These are phyloP conservation scores for Sarocladium oryzae DNA, from an alignment of 2,329 filamentous ascomycete genomes.

Conservation along the genomic window DNA sequence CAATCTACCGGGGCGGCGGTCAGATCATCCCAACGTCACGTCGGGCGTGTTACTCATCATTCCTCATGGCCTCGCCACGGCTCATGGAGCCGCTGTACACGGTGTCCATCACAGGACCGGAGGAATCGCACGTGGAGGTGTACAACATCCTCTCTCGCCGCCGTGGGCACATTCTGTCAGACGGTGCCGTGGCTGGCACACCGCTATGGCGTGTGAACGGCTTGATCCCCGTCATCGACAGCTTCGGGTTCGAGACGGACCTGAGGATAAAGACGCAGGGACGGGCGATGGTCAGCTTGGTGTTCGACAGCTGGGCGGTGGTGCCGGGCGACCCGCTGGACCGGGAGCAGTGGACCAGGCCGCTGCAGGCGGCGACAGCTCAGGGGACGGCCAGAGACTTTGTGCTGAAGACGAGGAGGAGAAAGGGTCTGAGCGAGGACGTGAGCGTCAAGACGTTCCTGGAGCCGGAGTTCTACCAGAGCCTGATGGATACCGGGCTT, in stretches of 20 bases:
- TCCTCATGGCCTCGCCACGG: slow-evolving; percentile 92
- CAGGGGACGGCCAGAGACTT: slow-evolving; percentile 93
- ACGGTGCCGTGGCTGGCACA: slow-evolving; percentile 88
- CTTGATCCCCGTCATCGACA: slow-evolving; percentile 91
- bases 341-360: slow-evolving; percentile 71
- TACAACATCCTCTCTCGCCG: slow-evolving; percentile 89
- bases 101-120: slow-evolving; percentile 86
- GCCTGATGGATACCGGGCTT: slow-evolving; percentile 80
- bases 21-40: slow-evolving; percentile 96
- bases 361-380: slow-evolving; percentile 79
- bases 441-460: slow-evolving; percentile 94
- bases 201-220: slow-evolving; percentile 89
- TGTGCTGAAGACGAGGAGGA: slow-evolving; percentile 86
- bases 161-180: slow-evolving; percentile 87
- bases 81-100: slow-evolving; percentile 96
- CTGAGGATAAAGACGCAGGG: slow-evolving; percentile 93
- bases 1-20: slow-evolving; percentile 90
- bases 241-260: slow-evolving; percentile 97
- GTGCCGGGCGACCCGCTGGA: slow-evolving; percentile 95
- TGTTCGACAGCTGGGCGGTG: slow-evolving; percentile 94
- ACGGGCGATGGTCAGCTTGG: slow-evolving; percentile 79
- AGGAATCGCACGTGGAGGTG: slow-evolving; percentile 78
- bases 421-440: slow-evolving; percentile 93
- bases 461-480: slow-evolving; percentile 87
- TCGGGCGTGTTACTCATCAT: slow-evolving; percentile 89